phyloP scores from a whole-genome alignment of 1,139 yeast genomes.

The Pichia sp. region DNA sequence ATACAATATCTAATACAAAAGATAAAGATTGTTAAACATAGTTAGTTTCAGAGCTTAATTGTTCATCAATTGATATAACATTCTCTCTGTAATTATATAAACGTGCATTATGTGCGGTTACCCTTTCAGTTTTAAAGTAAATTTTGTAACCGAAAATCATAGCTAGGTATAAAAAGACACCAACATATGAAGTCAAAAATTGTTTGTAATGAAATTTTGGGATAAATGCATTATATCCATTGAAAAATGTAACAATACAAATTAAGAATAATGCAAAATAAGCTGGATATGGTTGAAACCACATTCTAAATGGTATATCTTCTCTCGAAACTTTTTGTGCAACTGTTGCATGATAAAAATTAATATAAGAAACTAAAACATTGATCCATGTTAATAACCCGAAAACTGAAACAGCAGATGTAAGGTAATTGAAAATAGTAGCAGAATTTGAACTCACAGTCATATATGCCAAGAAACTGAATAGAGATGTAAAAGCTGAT shows the following conservation, averaged over 20 bases:
- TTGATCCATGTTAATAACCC: conserved; percentile 32
- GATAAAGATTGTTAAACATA: no score
- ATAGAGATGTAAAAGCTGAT: conserved; percentile 21
- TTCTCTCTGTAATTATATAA: conserved; percentile 44
- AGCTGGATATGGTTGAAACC: conserved; percentile 24
- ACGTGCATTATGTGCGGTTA: conserved; percentile 54
- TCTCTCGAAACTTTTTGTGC: conserved; percentile 16
- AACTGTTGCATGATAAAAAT: conserved; percentile 48
- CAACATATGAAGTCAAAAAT: conserved; percentile 74
- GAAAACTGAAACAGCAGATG: conserved; percentile 21
- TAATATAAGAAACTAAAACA: conserved; percentile 53
- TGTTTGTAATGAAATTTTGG: conserved; percentile 47
- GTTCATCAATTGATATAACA: conserved; percentile 1
- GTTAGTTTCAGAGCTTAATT: not conserved
- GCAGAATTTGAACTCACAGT: conserved; percentile 13
- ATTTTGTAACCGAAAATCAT: conserved; percentile 55
- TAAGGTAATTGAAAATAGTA: conserved; percentile 22
- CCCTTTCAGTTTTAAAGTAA: conserved; percentile 42
- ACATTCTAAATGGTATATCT: conserved; percentile 19
- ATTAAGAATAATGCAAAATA: conserved; percentile 23
- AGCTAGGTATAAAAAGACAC: conserved; percentile 57
- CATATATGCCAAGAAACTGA: conserved; percentile 22
- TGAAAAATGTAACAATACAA: conserved; percentile 22
- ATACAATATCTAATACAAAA: no score
- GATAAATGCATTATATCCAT: conserved; percentile 32